These are phyloP conservation scores for Podospora conica DNA, from an alignment of 495 filamentous ascomycete species.

Conservation along the genomic window DNA sequence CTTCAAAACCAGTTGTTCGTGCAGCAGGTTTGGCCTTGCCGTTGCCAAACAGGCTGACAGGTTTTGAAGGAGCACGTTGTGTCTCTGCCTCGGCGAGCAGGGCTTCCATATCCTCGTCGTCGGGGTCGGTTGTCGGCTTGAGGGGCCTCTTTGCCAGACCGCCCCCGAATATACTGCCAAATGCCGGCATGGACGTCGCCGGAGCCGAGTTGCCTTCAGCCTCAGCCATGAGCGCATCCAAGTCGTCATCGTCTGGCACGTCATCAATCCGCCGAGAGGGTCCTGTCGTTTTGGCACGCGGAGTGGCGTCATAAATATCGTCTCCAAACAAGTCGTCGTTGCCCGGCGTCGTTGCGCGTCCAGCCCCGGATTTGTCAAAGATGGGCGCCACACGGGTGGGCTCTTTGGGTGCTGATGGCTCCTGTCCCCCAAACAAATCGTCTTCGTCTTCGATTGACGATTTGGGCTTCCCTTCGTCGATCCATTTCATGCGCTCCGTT, in stretches of 20 bases:
- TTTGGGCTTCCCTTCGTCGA: slow-evolving; percentile 63
- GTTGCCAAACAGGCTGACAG: not conserved
- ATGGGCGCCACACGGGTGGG: slow-evolving; percentile 42
- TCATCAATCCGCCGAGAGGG: slow-evolving; percentile 17
- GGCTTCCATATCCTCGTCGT: slow-evolving; percentile 49
- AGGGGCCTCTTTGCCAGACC: slow-evolving; percentile 3
- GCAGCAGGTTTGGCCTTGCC: not conserved
- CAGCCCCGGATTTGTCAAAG: slow-evolving; percentile 32
- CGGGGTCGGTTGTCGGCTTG: slow-evolving; percentile 22
- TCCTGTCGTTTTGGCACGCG: slow-evolving; percentile 13
- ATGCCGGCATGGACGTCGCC: slow-evolving; percentile 8
- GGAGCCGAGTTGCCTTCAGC: slow-evolving; percentile 23
- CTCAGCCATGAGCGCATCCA: slow-evolving; percentile 48
- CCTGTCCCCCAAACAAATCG: slow-evolving; percentile 30
- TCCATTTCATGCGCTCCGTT: slow-evolving; percentile 63
- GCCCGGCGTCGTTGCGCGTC: slow-evolving; percentile 25
- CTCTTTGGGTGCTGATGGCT: slow-evolving; percentile 19
- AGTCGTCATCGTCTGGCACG: slow-evolving; percentile 42
- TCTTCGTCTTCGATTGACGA: slow-evolving; percentile 45
- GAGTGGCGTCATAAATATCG: slow-evolving; percentile 41
- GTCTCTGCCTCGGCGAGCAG: slow-evolving; percentile 45
- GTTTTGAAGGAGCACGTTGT: not conserved
- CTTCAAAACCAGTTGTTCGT: not conserved
- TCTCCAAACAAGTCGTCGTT: slow-evolving; percentile 31
- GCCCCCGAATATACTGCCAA: slow-evolving; percentile 32